Conservation (phyloP, 1,139 yeast genomes). For the Yamadazyma triangularis region DNA sequence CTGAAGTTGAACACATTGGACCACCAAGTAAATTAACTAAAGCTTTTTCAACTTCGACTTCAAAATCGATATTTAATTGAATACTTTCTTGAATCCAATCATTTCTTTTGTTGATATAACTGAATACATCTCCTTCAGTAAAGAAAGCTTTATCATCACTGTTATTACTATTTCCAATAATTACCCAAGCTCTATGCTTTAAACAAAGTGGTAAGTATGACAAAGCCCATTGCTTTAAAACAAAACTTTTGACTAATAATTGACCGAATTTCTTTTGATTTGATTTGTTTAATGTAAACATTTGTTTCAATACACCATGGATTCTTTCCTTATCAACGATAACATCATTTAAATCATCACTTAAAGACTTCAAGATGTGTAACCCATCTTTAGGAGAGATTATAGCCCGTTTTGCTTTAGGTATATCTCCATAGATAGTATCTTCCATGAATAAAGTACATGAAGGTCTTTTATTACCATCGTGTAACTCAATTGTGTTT, state of each 20-base stretch:
- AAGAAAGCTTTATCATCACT: slow-evolving; percentile 30
- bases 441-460: slow-evolving; percentile 32
- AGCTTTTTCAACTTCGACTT: slow-evolving; percentile 50
- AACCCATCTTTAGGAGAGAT: slow-evolving; percentile 64
- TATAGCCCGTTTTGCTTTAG: slow-evolving; percentile 44
- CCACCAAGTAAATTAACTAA: slow-evolving; percentile 55
- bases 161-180: slow-evolving; percentile 19
- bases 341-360: slow-evolving; percentile 23
- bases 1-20: slow-evolving; percentile 21
- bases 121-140: slow-evolving; percentile 23
- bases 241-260: slow-evolving; percentile 31
- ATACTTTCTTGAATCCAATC: slow-evolving; percentile 42
- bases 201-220: slow-evolving; percentile 26
- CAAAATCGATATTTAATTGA: slow-evolving; percentile 43
- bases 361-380: slow-evolving; percentile 41
- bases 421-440: slow-evolving; percentile 36
- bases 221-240: slow-evolving; percentile 42
- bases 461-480: slow-evolving; percentile 17
- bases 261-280: slow-evolving; percentile 36
- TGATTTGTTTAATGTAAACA: slow-evolving; percentile 26
- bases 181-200: slow-evolving; percentile 31
- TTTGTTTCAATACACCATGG: slow-evolving; percentile 18
- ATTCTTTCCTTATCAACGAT: slow-evolving; percentile 27
- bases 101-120: slow-evolving; percentile 33
- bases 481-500: slow-evolving; percentile 5